phyloP scores from a whole-genome alignment of 768 basidiomycete species.

The Mycena filopes region DNA sequence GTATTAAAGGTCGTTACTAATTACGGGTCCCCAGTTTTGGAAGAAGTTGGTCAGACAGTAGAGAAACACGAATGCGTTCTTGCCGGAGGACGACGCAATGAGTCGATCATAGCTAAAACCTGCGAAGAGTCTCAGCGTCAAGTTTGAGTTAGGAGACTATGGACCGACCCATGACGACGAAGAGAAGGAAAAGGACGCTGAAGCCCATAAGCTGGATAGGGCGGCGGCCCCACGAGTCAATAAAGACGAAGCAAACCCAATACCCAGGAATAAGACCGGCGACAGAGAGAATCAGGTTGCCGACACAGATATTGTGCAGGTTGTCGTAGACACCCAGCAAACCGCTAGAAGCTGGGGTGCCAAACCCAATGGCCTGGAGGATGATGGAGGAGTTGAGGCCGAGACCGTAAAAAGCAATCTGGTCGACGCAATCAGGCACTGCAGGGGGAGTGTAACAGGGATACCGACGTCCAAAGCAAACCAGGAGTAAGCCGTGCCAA shows the following conservation, averaged over 20 bases:
- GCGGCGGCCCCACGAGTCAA: slow-evolving; percentile 86
- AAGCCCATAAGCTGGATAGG: slow-evolving; percentile 87
- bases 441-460: background rate
- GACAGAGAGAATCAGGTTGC: slow-evolving; percentile 79
- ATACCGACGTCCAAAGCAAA: slow-evolving; percentile 82
- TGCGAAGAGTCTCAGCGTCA: slow-evolving; percentile 36
- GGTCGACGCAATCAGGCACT: background rate
- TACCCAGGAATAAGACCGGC: slow-evolving; percentile 89
- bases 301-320: slow-evolving; percentile 73
- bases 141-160: slow-evolving; percentile 32
- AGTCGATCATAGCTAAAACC: slow-evolving; percentile 76
- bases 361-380: slow-evolving; percentile 80
- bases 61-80: slow-evolving; percentile 78
- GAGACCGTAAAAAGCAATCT: slow-evolving; percentile 91
- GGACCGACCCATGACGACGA: slow-evolving; percentile 73
- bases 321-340: slow-evolving; percentile 60
- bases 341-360: slow-evolving; percentile 51
- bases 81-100: slow-evolving; percentile 51
- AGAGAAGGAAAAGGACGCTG: slow-evolving; percentile 69
- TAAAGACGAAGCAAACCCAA: slow-evolving; percentile 69
- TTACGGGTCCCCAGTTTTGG: slow-evolving; percentile 90
- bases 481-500: slow-evolving; percentile 87
- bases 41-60: slow-evolving; percentile 92
- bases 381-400: slow-evolving; percentile 87
- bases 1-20: too few species aligned